A percentile compares a stretch with the other conserved stretches of the same genome.
Evolutionary conservation across 148 eudicot genomes (phyloP).

Genomic region (Suaeda aralocaspica): DNA sequence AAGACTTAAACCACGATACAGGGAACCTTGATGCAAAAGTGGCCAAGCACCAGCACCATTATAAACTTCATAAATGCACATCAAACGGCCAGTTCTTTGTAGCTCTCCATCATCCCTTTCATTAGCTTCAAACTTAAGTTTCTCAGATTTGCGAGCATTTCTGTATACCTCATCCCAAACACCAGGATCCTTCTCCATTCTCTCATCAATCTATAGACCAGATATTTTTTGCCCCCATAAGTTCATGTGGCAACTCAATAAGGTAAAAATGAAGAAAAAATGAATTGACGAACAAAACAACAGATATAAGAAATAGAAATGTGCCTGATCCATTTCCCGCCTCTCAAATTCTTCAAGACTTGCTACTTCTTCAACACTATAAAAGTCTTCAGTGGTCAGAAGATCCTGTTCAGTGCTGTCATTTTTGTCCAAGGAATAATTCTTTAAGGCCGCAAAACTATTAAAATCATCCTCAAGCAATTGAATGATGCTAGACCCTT

Average conservation of each 20-base stretch:
- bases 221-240: constrained; percentile 5
- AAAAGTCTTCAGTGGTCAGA: constrained; percentile 62
- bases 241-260: neutral
- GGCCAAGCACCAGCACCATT: constrained; percentile 94
- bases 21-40: constrained; percentile 87
- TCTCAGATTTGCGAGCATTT: constrained; percentile 87
- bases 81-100: constrained; percentile 79
- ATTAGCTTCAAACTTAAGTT: constrained; percentile 68
- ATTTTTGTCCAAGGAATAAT: constrained; percentile 31
- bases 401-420: constrained; percentile 36
- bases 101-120: constrained; percentile 99
- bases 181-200: constrained; percentile 82
- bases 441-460: constrained; percentile 21
- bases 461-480: constrained; percentile 57
- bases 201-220: constrained; percentile 67
- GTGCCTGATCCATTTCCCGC: constrained; percentile 76
- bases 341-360: constrained; percentile 72
- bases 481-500: constrained; percentile 47
- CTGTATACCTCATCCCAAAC: constrained; percentile 87
- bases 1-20: constrained; percentile 96
- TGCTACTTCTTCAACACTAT: constrained; percentile 55
- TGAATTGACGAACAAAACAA: constrained; percentile 3
- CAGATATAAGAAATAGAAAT: constrained; percentile 5
- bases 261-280: neutral
- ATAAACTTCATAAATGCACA: constrained; percentile 92